Percentiles rank a stretch among this genome's conserved stretches.
These are phyloP conservation scores for Lasiodiplodia hormozganensis DNA, from an alignment of 2,329 filamentous ascomycete species.

Conservation along the genomic window DNA sequence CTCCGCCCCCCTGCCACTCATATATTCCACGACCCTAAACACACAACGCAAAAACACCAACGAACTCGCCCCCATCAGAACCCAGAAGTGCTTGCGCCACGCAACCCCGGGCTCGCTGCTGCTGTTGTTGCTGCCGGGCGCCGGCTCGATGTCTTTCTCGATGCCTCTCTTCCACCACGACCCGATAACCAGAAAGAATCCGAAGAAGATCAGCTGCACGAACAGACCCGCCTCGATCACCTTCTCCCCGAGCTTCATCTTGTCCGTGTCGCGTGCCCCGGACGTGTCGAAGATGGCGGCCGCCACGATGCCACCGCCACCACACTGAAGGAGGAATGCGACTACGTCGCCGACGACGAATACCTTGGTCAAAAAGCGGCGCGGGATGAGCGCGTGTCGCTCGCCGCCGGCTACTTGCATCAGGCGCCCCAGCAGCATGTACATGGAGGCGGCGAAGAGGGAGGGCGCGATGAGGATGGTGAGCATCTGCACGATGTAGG, in stretches of 20 bases:
- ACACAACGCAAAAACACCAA: slow-evolving; percentile 42
- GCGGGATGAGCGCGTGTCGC: slow-evolving; percentile 42
- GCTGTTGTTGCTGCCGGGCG: too few species aligned
- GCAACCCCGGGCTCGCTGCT: neutral
- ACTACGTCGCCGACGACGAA: slow-evolving; percentile 53
- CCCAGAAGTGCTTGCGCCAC: slow-evolving; percentile 33
- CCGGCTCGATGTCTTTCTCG: too few species aligned
- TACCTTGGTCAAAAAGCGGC: slow-evolving; percentile 48
- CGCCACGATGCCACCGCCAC: slow-evolving; percentile 7
- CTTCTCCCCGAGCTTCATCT: slow-evolving; percentile 41
- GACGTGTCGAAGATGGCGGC: neutral
- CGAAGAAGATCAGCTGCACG: slow-evolving; percentile 59
- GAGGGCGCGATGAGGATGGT: slow-evolving; percentile 55
- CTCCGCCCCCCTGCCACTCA: slow-evolving; percentile 40
- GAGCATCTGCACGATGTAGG: slow-evolving; percentile 53
- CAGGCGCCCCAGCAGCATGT: slow-evolving; percentile 53
- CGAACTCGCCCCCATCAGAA: slow-evolving; percentile 35
- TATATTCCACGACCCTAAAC: slow-evolving; percentile 42
- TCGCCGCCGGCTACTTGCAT: slow-evolving; percentile 45
- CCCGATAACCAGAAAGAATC: slow-evolving; percentile 52
- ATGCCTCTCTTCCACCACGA: neutral
- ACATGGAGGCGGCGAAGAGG: slow-evolving; percentile 55
- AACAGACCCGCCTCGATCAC: slow-evolving; percentile 58
- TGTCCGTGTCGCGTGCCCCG: neutral
- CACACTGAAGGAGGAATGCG: slow-evolving; percentile 50